Percentiles rank a stretch among this genome's conserved stretches.
These are phyloP conservation scores for Suillus luteus DNA, from an alignment of 768 basidiomycete genomes.

Conservation along the genomic window DNA sequence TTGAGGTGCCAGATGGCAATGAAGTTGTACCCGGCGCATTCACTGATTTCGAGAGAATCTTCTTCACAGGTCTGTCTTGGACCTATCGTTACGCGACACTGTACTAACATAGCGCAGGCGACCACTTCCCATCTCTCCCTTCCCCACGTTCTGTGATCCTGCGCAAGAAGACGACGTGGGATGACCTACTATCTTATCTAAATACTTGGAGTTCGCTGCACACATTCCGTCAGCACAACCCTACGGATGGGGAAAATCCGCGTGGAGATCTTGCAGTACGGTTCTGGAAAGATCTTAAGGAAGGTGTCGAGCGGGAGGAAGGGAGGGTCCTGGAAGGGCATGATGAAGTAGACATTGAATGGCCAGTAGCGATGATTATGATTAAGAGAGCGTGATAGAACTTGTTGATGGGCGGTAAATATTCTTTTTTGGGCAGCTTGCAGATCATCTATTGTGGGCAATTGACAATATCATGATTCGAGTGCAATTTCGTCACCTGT, in stretches of 20 bases:
- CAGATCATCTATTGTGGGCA: background rate
- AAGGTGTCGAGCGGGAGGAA: conserved; percentile 33
- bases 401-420: background rate
- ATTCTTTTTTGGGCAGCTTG: background rate
- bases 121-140: conserved; percentile 43
- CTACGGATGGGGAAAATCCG: conserved; percentile 47
- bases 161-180: conserved; percentile 62
- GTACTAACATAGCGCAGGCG: conserved; percentile 30
- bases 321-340: conserved; percentile 22
- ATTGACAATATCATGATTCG: background rate
- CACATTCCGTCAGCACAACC: conserved; percentile 63
- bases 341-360: conserved; percentile 40
- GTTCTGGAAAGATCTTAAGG: conserved; percentile 58
- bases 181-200: conserved; percentile 66
- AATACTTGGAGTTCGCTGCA: conserved; percentile 72
- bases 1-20: conserved; percentile 63
- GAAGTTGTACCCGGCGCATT: conserved; percentile 37
- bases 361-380: conserved; percentile 38
- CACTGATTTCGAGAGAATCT: conserved; percentile 50
- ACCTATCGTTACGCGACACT: background rate
- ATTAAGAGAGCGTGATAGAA: conserved; percentile 15
- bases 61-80: conserved; percentile 52
- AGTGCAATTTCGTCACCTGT: background rate
- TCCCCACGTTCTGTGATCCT: conserved; percentile 48
- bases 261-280: conserved; percentile 68